Percentiles rank a stretch among this genome's conserved stretches.
These are phyloP conservation scores for Verticillium nubilum DNA, from an alignment of 2,329 filamentous ascomycete genomes.

Conservation along the genomic window DNA sequence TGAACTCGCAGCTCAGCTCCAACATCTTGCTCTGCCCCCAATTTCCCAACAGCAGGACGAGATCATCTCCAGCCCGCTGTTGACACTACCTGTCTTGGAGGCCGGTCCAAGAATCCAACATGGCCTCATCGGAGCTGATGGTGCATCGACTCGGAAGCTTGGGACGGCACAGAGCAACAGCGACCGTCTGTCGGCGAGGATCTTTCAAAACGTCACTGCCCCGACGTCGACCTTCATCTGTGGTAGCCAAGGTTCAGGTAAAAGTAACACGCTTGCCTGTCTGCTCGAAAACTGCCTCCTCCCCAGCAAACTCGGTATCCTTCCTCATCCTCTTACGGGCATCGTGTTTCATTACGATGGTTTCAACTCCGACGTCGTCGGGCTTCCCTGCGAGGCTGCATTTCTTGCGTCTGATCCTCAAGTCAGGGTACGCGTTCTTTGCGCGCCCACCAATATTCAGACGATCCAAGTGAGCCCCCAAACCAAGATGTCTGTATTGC, in stretches of 20 bases:
- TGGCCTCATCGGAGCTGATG: conserved; percentile 18
- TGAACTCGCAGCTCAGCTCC: not conserved
- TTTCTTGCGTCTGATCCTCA: conserved; percentile 39
- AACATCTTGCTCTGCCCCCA: not conserved
- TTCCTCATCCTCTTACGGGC: conserved; percentile 49
- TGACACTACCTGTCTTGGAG: conserved; percentile 1
- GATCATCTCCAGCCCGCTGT: conserved; percentile 5
- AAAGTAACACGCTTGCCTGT: conserved; percentile 55
- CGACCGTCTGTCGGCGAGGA: conserved; percentile 11
- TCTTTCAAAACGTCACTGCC: conserved; percentile 39
- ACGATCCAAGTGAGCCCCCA: conserved; percentile 19
- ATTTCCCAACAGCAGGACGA: conserved; percentile 1
- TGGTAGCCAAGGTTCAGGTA: conserved; percentile 59
- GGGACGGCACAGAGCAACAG: conserved; percentile 1
- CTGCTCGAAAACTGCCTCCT: conserved; percentile 53
- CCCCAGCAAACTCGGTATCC: conserved; percentile 31
- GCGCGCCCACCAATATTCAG: conserved; percentile 45
- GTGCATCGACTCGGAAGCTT: not conserved
- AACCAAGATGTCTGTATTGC: not conserved
- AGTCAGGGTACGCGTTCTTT: conserved; percentile 47
- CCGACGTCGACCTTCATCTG: conserved; percentile 60
- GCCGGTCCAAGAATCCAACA: not conserved
- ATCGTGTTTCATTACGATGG: conserved; percentile 63
- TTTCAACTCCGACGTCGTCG: conserved; percentile 40
- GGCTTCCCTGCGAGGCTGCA: conserved; percentile 54